Conservation (phyloP, 208 protist species). For the Trypanosoma mega region DNA sequence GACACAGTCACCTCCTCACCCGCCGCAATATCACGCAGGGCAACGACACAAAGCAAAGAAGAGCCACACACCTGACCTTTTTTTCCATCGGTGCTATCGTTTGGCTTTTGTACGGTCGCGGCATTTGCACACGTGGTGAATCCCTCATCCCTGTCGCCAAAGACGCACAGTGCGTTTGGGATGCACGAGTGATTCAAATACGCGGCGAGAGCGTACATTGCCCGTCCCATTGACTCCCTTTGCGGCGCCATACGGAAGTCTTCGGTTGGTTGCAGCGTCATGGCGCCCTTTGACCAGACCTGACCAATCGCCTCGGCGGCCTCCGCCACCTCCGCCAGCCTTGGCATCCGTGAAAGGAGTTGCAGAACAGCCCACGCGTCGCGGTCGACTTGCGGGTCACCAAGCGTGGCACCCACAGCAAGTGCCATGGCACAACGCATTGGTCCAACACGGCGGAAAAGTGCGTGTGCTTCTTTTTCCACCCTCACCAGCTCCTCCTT, state of each 20-base stretch:
- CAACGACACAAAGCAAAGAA: conserved; percentile 47
- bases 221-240: not conserved
- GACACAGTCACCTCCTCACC: conserved; percentile 75
- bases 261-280: conserved; percentile 5
- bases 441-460: conserved; percentile 18
- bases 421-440: conserved; percentile 1
- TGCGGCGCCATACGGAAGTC: conserved; percentile 22
- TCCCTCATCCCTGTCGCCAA: not conserved
- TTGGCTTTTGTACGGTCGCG: not conserved
- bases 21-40: conserved; percentile 49
- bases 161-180: conserved; percentile 56
- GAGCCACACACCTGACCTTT: conserved; percentile 4
- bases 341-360: conserved; percentile 11
- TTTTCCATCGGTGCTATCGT: not conserved
- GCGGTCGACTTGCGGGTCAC: not conserved
- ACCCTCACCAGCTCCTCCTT: conserved; percentile 2
- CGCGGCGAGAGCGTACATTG: conserved; percentile 33
- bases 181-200: conserved; percentile 64
- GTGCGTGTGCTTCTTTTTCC: conserved; percentile 2
- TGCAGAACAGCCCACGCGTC: conserved; percentile 18
- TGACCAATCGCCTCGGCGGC: not conserved
- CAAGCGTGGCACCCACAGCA: conserved; percentile 14
- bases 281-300: conserved; percentile 14
- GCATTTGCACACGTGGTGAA: not conserved
- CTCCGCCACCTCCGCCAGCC: not conserved